phyloP scores from a whole-genome alignment of 2,329 filamentous ascomycete species.

The Cladosporium colombiae region DNA sequence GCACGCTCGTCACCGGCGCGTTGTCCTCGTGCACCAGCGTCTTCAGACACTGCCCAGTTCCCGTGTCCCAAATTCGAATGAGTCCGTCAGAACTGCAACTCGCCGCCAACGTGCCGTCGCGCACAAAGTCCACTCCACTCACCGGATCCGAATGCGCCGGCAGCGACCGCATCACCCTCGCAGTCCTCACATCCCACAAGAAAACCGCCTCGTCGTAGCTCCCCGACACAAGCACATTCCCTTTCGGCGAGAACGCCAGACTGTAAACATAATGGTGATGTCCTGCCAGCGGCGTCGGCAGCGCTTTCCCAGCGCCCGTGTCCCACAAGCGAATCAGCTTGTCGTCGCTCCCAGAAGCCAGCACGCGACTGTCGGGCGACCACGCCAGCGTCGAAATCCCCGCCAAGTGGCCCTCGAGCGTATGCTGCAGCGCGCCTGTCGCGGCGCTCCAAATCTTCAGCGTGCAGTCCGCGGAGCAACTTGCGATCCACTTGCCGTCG shows the following conservation, averaged over 20 bases:
- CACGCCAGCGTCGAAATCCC: constrained; percentile 93
- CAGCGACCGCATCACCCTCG: constrained; percentile 81
- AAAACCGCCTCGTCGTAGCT: constrained; percentile 98
- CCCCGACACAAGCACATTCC: constrained; percentile 92
- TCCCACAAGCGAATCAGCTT: constrained; percentile 96
- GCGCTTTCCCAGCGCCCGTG: constrained; percentile 58
- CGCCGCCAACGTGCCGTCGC: constrained; percentile 87
- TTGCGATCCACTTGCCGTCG: constrained; percentile 85
- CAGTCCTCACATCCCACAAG: constrained; percentile 90
- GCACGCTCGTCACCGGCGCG: constrained; percentile 81
- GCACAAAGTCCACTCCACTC: constrained; percentile 86
- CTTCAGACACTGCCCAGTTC: constrained; percentile 89
- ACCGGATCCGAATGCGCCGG: constrained; percentile 96
- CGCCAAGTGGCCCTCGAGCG: constrained; percentile 88
- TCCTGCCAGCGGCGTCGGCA: constrained; percentile 67
- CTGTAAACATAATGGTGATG: constrained; percentile 97
- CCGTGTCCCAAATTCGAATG: constrained; percentile 94
- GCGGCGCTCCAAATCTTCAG: constrained; percentile 86
- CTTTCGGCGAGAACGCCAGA: constrained; percentile 93
- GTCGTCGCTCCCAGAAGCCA: constrained; percentile 93
- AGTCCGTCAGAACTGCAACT: constrained; percentile 90
- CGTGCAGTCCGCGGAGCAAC: constrained; percentile 80
- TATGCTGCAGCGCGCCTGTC: constrained; percentile 79
- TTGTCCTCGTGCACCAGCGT: constrained; percentile 97
- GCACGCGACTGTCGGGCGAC: constrained; percentile 82